Percentiles rank a stretch among this genome's conserved stretches.
Conservation (phyloP, 164 flowering plant species). For the Berberis vulgaris region DNA sequence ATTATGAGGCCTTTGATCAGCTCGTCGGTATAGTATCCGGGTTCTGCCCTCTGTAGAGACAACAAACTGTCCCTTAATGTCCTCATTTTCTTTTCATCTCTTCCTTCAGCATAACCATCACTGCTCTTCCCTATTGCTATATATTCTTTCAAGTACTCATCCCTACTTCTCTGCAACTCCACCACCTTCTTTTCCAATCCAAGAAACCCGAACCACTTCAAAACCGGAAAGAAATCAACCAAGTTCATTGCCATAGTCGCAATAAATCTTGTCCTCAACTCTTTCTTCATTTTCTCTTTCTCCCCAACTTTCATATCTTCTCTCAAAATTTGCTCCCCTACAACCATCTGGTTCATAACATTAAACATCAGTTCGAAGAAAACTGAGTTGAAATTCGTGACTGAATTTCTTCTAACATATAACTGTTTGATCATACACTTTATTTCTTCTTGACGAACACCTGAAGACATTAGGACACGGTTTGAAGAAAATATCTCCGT, state of each 20-base stretch:
- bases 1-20: slow-evolving; percentile 25
- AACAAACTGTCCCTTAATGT: slow-evolving; percentile 27
- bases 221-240: slow-evolving; percentile 1
- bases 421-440: background rate
- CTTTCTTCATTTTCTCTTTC: background rate
- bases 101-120: background rate
- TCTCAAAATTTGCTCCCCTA: background rate
- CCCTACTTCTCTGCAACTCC: background rate
- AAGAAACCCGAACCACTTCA: slow-evolving; percentile 2
- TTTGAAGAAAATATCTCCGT: slow-evolving; percentile 1
- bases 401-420: background rate
- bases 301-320: background rate
- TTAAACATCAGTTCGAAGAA: background rate
- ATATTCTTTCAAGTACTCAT: background rate
- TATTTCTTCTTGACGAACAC: background rate
- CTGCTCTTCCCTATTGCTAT: background rate
- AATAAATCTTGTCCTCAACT: background rate
- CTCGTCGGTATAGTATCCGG: slow-evolving; percentile 19
- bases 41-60: slow-evolving; percentile 23
- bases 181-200: background rate
- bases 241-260: background rate
- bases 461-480: background rate
- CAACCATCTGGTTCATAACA: background rate
- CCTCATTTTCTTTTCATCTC: background rate
- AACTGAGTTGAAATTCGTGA: background rate